A percentile compares a stretch with the other conserved stretches of the same genome.
Conservation (phyloP, 2,329 filamentous ascomycete genomes). For the Magnaporthiopsis incrustans region DNA sequence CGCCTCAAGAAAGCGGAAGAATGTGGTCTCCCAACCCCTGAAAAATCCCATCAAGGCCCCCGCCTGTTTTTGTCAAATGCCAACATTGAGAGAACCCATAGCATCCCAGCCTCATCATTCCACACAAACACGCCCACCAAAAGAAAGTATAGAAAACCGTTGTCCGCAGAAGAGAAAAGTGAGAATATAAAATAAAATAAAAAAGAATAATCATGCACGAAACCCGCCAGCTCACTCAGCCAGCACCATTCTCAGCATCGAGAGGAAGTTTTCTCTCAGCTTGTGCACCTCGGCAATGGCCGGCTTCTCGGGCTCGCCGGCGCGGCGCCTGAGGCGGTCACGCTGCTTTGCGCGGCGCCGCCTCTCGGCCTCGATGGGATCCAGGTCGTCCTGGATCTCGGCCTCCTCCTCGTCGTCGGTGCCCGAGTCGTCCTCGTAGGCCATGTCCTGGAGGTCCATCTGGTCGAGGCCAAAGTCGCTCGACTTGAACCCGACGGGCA, state of each 20-base stretch:
- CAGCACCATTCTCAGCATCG: conserved; percentile 74
- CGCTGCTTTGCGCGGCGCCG: conserved; percentile 68
- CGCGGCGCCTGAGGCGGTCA: conserved; percentile 70
- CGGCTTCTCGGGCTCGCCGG: conserved; percentile 80
- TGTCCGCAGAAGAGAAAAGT: background rate
- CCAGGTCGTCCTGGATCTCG: conserved; percentile 69
- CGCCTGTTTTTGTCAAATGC: too few relatives aligned
- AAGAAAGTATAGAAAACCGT: too few relatives aligned
- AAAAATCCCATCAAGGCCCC: too few relatives aligned
- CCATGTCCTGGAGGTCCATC: conserved; percentile 79
- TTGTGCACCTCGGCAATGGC: conserved; percentile 71
- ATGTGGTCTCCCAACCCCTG: too few relatives aligned
- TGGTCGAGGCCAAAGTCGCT: conserved; percentile 86
- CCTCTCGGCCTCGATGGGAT: conserved; percentile 83
- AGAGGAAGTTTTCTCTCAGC: conserved; percentile 69
- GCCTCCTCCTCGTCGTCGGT: conserved; percentile 56
- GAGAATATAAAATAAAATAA: background rate
- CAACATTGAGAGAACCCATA: too few relatives aligned
- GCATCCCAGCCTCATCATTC: too few relatives aligned
- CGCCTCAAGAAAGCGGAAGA: too few relatives aligned
- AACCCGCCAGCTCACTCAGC: conserved; percentile 48
- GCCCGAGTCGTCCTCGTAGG: conserved; percentile 61
- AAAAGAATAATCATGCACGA: background rate
- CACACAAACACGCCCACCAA: too few relatives aligned
- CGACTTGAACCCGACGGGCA: conserved; percentile 58